Base-by-base conservation (phyloP, 768 basidiomycete species). In the Tulasnella calospora region DNA sequence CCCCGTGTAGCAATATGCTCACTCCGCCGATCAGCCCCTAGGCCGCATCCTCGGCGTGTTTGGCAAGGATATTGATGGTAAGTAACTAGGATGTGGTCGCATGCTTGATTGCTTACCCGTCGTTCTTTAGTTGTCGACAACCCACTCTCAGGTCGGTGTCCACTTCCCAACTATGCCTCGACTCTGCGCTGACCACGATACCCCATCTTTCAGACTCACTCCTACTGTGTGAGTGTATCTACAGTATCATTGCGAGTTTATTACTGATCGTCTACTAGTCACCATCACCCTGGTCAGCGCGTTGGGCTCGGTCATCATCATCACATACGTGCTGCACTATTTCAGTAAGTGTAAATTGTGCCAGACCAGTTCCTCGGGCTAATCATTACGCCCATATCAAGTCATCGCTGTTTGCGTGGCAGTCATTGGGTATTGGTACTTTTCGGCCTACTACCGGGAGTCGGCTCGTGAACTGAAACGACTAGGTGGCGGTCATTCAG, bases 401-500 rank as follows among this genome's bases (percentile, higher is more conserved):
- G 89, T 92, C 80, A 87, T 90, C 61, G 89, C 87, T 0, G 89
- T 86, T 0, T 80, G 87, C 44, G 84, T 86, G 27, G 88, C 93
- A 70, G 83, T 86, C 1, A 78, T 90, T 23, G 88, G 89, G 5
- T 94, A 94, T 83, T 86, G 84, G 74, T 89, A 91, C 82, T 89
- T 90, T 77, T 89, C 90, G 2, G 85, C 85, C 0, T 94, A 90
- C 85, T 95, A 94, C 83, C 75, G 79, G 17, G n/a, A 5, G 2
- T 46, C 51, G 19, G 78, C 79, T 7, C 38, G 79, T 46, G 79
- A 79, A 35, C 70, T 79, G 17, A 79, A 79, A 61, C 51, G 75
- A n/a, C 75, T 76, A 51, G 83, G 82, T 74, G 8, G 40, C 40
- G 40, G 13, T 40, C 40, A 40, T 40, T 9, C 40, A 9, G 4